Percentiles rank a stretch among this genome's conserved stretches.
phyloP scores from a whole-genome alignment of 495 filamentous ascomycete genomes.

The Neurospora sublineolata region DNA sequence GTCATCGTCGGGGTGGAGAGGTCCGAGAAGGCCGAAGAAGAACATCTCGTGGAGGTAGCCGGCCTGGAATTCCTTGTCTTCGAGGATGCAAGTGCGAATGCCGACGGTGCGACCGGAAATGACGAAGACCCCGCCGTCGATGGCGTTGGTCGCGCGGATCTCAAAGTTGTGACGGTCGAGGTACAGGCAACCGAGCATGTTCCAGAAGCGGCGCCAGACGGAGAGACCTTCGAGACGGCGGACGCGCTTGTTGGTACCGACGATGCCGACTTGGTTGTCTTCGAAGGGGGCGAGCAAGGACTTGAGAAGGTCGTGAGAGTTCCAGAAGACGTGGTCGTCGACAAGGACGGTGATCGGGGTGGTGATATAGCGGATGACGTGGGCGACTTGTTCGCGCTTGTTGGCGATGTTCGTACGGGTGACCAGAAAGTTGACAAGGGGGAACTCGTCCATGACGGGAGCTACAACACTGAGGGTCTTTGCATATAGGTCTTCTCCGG shows the following conservation, averaged over 20 bases:
- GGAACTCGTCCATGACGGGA: constrained; percentile 3
- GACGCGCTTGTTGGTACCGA: constrained; percentile 42
- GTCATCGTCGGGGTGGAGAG: constrained; percentile 55
- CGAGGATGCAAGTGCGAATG: constrained; percentile 37
- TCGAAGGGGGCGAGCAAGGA: constrained; percentile 41
- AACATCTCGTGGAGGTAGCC: constrained; percentile 48
- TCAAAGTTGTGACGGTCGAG: constrained; percentile 50
- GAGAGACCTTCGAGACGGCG: constrained; percentile 19
- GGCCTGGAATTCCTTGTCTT: constrained; percentile 31
- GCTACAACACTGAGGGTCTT: constrained; percentile 5
- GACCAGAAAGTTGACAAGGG: constrained; percentile 11
- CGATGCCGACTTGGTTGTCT: constrained; percentile 37
- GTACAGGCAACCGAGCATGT: constrained; percentile 42
- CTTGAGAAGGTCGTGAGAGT: constrained; percentile 28
- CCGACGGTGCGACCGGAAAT: constrained; percentile 43
- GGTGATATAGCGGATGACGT: constrained; percentile 27
- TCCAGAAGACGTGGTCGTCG: constrained; percentile 48
- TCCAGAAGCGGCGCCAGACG: constrained; percentile 30
- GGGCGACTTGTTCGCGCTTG: constrained; percentile 39
- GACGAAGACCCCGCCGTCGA: constrained; percentile 46
- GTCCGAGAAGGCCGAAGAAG: constrained; percentile 33
- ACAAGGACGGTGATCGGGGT: constrained; percentile 38
- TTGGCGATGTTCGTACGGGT: constrained; percentile 19
- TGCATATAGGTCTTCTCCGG: constrained; percentile 12
- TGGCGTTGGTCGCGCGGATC: constrained; percentile 37